A percentile compares a stretch with the other conserved stretches of the same genome.
These are phyloP conservation scores for Wickerhamomyces sp. DNA, from an alignment of 1,139 yeast species.

Conservation along the genomic window DNA sequence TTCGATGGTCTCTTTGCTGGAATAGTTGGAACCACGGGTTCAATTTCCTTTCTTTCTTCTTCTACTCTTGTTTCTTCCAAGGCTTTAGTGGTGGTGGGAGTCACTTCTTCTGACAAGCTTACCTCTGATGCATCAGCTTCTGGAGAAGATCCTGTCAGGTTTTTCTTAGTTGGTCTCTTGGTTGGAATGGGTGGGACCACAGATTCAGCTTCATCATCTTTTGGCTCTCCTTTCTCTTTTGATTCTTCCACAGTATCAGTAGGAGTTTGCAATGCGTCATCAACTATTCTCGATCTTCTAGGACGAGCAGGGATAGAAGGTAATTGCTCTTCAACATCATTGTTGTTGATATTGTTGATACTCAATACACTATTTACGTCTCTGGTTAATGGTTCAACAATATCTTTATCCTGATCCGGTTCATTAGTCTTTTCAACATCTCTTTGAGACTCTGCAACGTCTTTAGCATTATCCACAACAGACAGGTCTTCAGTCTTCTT, in stretches of 20 bases:
- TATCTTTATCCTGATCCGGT: neutral
- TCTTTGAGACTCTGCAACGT: neutral
- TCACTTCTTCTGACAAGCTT: neutral
- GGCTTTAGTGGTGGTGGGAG: neutral
- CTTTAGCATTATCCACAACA: neutral
- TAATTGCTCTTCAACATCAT: neutral
- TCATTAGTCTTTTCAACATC: neutral
- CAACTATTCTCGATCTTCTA: conserved; percentile 1
- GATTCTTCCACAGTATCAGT: neutral
- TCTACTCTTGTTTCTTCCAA: neutral
- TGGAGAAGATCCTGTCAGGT: neutral
- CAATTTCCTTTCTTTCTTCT: neutral
- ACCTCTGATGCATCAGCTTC: too few species aligned
- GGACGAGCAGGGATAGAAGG: conserved; percentile 16
- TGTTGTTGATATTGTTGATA: too few species aligned
- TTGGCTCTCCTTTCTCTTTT: too few species aligned
- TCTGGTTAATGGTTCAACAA: too few species aligned
- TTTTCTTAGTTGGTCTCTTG: neutral
- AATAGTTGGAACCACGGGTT: neutral
- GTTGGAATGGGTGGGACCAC: conserved; percentile 1
- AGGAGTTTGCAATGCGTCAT: neutral
- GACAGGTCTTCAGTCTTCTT: conserved; percentile 2
- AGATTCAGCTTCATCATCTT: neutral
- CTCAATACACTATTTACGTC: too few species aligned
- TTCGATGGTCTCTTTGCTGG: neutral